Base-by-base conservation (phyloP, 2,329 filamentous ascomycete species). In the Fusarium circinatum region DNA sequence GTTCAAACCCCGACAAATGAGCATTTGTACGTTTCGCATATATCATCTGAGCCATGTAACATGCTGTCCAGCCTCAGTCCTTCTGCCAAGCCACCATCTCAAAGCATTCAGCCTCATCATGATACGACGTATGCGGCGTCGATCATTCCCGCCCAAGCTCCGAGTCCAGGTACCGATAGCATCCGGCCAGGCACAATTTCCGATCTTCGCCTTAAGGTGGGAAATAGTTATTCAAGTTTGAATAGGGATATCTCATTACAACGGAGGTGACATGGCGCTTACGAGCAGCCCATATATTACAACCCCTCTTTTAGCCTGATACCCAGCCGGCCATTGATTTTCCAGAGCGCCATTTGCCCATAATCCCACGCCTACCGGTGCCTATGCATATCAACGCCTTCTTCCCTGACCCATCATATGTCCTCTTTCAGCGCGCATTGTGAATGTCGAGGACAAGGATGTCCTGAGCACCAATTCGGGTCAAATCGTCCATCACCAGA, bases 381-480 rank as follows among this genome's bases (percentile, higher is more conserved):
- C 59, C 56, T 20, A 68, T 64, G 47, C 69, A 59, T 71, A 57
- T 52, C 74, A 70, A 75, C 64, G 65, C 67, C 68, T 56, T 55
- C 61, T 44, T 62, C 47, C 57, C 45, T 42, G 48, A 44, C n/a
- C 54, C 48, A 38, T 38, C 49, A 44, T 42, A 57, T 47, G 30
- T 51, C 64, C 74, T 74, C 49, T 49, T 74, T 75, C 76, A 85
- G 77, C 92, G 86, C 62, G 92, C 92, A 83, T 98, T 98, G 81
- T 94, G 92, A 79, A 98, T 94, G 80, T 93, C 92, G 61, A 95
- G 86, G 28, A 97, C 93, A 77, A 98, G 82, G 72, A 98, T 95
- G 82, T 98, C 95, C 60, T 91, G 90, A 4, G 95, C 95, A 6
- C 95, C 95, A 34, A 93, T 88, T 78, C 88, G 89, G 38, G 88